Evolutionary conservation across 2,329 filamentous ascomycete species (phyloP).

Genomic region (Clarireedia monteithiana): DNA sequence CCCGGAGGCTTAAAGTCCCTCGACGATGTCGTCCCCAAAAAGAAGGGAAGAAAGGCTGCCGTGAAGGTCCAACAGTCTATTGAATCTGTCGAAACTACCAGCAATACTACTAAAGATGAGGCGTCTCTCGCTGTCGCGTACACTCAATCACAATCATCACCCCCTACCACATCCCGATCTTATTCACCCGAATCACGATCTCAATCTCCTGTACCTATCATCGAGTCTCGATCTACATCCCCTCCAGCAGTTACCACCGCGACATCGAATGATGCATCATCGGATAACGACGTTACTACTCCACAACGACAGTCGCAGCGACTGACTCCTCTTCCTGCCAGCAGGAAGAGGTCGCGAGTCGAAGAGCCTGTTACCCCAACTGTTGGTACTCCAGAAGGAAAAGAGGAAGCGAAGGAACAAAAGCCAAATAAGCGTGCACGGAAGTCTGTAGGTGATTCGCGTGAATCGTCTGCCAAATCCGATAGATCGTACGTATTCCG

Average conservation of each 20-base stretch:
- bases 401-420: neutral
- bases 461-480: neutral
- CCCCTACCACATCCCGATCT: constrained; percentile 1
- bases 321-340: neutral
- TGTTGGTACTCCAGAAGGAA: neutral
- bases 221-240: constrained; percentile 7
- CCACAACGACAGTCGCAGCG: neutral
- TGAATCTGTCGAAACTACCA: neutral
- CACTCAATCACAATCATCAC: constrained; percentile 3
- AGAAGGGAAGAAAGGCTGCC: neutral
- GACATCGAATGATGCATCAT: constrained; percentile 1
- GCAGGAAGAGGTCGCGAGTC: constrained; percentile 3
- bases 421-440: constrained; percentile 2
- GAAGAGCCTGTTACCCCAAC: neutral
- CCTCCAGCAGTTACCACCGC: neutral
- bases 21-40: constrained; percentile 1
- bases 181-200: neutral
- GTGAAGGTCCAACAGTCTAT: neutral
- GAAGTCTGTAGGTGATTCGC: neutral
- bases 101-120: neutral
- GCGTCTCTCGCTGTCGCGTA: neutral
- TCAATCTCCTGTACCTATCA: neutral
- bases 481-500: neutral
- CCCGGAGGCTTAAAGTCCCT: constrained; percentile 9
- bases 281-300: neutral